phyloP scores from a whole-genome alignment of 192 early-diverging fungal species.

The Coemansia sp. region DNA sequence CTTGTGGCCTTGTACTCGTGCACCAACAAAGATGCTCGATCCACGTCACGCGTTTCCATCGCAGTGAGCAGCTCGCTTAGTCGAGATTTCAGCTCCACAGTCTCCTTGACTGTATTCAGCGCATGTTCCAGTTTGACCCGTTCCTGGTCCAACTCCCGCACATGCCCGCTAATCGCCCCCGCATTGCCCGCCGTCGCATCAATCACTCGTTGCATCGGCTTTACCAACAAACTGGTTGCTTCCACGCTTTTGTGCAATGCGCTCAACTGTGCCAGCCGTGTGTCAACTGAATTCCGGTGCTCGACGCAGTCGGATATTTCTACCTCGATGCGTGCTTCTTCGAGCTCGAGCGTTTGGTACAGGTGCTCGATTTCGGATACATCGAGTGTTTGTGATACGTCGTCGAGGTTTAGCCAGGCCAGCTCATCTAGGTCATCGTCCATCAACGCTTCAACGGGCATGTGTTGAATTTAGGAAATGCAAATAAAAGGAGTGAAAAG shows the following conservation, averaged over 20 bases:
- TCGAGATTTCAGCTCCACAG: conserved; percentile 55
- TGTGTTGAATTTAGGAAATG: too few relatives aligned
- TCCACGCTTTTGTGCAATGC: conserved; percentile 9
- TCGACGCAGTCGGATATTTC: conserved; percentile 41
- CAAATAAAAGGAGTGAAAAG: too few relatives aligned
- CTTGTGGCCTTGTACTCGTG: conserved; percentile 27
- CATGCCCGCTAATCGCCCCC: conserved; percentile 80
- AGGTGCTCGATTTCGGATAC: conserved; percentile 35
- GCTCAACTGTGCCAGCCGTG: conserved; percentile 17
- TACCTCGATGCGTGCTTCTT: conserved; percentile 50
- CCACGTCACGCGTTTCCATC: conserved; percentile 52
- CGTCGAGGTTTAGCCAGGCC: conserved; percentile 17
- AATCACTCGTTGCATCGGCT: conserved; percentile 31
- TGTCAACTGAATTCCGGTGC: conserved; percentile 10
- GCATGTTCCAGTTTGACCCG: conserved; percentile 71
- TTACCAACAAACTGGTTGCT: conserved; percentile 11
- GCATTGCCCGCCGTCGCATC: conserved; percentile 62
- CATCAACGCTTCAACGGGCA: too few relatives aligned
- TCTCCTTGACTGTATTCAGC: conserved; percentile 68
- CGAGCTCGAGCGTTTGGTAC: conserved; percentile 41
- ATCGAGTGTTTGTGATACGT: conserved; percentile 16
- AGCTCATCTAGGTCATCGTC: conserved; percentile 13
- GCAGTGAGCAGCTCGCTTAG: conserved; percentile 32
- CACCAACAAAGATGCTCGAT: conserved; percentile 57
- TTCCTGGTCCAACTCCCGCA: conserved; percentile 81